Base-by-base conservation (phyloP, 495 filamentous ascomycete genomes). In the Penicillium soppii region DNA sequence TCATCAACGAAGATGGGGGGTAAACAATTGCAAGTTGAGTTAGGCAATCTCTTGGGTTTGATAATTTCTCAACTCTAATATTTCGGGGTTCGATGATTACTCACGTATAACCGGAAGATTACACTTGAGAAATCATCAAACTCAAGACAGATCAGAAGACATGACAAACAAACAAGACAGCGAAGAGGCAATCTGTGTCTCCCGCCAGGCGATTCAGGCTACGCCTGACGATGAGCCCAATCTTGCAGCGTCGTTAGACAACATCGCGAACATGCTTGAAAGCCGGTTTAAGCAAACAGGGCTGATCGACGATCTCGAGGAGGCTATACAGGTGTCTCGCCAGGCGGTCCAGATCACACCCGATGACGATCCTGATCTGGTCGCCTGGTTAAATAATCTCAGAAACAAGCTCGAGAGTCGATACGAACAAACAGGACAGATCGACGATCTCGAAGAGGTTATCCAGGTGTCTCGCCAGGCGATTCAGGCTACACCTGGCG, bases 291-390 rank as follows among this genome's bases (percentile, higher is more conserved):
- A 48, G 23, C 44, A 46, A 12, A 59, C 51, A 30, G 46, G 47
- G 7, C 27, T 21, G 17, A 57, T 48, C 2, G 45, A 23, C 3
- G 49, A 54, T 25, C 55, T 61, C n/a, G 55, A 61, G 27, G 57
- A 58, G 21, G 48, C 57, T 3, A 55, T 55, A 4, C n/a, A 41
- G 27, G 33, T 47, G 12, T 23, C 46, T 19, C 49, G 33, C 15
- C n/a, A 49, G 30, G 58, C 61, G 12, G 49, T 61, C 22, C 21
- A 47, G 6, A 9, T 30, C n/a, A 54, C 54, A 6, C 58, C 54
- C 4, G 25, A 49, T 9, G 54, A 52, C 45, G 54, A 61, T 54
- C 50, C 38, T 17, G 13, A 7, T 10, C 32, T 4, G 5, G 13
- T n/a, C 6, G 13, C 4, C 13, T 4, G 4, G 9, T 35, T 35